These are phyloP conservation scores for Calendula officinalis DNA, from an alignment of 129 eudicot genomes.

Conservation along the genomic window DNA sequence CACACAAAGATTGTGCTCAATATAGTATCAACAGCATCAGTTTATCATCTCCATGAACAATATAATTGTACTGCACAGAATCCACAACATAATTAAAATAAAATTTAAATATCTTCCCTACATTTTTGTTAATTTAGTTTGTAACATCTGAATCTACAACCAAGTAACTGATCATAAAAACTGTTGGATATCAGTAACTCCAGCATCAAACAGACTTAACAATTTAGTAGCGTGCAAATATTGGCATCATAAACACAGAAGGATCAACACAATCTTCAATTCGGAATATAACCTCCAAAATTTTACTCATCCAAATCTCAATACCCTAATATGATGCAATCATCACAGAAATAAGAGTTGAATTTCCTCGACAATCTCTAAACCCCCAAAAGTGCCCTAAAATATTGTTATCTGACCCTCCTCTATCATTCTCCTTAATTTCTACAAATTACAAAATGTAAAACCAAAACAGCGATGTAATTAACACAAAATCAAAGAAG, in stretches of 20 bases:
- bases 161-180: background rate
- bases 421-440: constrained; percentile 9
- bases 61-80: constrained; percentile 57
- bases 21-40: constrained; percentile 60
- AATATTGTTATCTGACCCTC: background rate
- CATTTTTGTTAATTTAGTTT: background rate
- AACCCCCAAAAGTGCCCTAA: constrained; percentile 33
- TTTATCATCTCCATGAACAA: constrained; percentile 71
- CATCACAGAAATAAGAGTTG: background rate
- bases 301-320: constrained; percentile 3
- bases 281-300: background rate
- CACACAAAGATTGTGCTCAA: too few relatives aligned
- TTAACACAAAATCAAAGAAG: constrained; percentile 3
- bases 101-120: constrained; percentile 5
- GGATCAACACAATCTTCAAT: constrained; percentile 3
- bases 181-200: background rate
- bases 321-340: constrained; percentile 8
- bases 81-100: constrained; percentile 22
- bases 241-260: constrained; percentile 7
- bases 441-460: background rate
- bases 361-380: background rate
- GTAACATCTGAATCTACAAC: background rate
- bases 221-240: constrained; percentile 15
- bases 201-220: background rate
- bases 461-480: background rate